Conservation (phyloP, 352 stramenopile species). For the Phytophthora pistaciae region DNA sequence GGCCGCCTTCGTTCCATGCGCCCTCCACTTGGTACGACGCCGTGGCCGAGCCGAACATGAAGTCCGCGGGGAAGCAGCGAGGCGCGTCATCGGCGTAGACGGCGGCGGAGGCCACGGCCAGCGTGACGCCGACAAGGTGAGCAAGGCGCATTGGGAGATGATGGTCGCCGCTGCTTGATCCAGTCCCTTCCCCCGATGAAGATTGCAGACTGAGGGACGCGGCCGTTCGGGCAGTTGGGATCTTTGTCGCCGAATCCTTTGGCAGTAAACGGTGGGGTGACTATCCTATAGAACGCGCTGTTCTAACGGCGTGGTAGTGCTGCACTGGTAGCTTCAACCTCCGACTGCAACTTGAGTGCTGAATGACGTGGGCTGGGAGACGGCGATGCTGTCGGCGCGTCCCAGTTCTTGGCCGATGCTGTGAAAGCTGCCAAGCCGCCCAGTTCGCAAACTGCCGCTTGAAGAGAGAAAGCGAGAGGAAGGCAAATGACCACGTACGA, state of each 20-base stretch:
- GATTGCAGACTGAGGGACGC: too few species aligned
- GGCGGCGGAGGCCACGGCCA: slow-evolving; percentile 4
- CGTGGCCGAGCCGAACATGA: slow-evolving; percentile 85
- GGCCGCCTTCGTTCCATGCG: slow-evolving; percentile 76
- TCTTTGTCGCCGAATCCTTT: slow-evolving; percentile 27
- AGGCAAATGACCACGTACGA: not conserved
- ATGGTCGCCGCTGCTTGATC: too few species aligned
- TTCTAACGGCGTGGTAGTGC: not conserved
- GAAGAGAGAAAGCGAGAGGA: not conserved
- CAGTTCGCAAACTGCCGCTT: not conserved
- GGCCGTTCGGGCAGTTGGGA: too few species aligned
- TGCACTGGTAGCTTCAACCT: slow-evolving; percentile 85
- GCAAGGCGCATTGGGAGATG: slow-evolving; percentile 19
- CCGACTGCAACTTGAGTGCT: not conserved
- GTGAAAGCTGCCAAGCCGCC: not conserved
- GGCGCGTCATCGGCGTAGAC: slow-evolving; percentile 14
- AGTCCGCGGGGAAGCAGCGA: not conserved
- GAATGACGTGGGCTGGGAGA: slow-evolving; percentile 79
- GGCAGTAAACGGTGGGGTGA: not conserved
- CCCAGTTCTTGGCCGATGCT: not conserved
- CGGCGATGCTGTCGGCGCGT: slow-evolving; percentile 35
- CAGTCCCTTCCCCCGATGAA: too few species aligned
- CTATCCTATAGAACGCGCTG: too few species aligned
- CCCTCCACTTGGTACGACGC: slow-evolving; percentile 95
- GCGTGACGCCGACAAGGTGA: slow-evolving; percentile 1